phyloP scores from a whole-genome alignment of 495 filamentous ascomycete species.

The Beverwykella pulmonaria region DNA sequence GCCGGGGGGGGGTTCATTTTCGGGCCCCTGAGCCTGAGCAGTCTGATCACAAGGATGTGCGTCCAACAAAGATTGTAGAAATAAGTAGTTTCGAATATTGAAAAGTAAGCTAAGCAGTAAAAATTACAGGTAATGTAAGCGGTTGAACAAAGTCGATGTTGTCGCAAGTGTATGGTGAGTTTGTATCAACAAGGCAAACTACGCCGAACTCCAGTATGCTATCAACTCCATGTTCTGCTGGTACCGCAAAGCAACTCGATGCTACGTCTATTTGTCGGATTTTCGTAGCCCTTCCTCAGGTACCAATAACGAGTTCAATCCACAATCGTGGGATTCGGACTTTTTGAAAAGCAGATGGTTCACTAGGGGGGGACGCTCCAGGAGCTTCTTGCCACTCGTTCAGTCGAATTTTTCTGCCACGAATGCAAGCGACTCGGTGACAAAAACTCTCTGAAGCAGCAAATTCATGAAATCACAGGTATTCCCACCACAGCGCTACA shows the following conservation, averaged over 20 bases:
- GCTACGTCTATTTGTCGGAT: background rate
- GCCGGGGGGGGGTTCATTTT: background rate
- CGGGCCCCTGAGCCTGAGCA: conserved; percentile 19
- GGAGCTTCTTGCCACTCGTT: background rate
- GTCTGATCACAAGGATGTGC: conserved; percentile 25
- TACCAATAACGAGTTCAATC: background rate
- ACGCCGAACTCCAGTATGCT: conserved; percentile 5
- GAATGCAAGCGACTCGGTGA: conserved; percentile 16
- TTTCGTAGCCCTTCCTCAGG: background rate
- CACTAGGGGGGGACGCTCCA: background rate
- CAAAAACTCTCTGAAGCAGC: conserved; percentile 5
- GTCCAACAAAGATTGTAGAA: conserved; percentile 13
- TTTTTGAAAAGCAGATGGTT: conserved; percentile 12
- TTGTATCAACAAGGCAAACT: conserved; percentile 29
- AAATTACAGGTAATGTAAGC: conserved; percentile 25
- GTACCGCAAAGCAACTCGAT: background rate
- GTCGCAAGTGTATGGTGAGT: conserved; percentile 22
- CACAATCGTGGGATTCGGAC: background rate
- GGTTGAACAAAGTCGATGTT: conserved; percentile 30
- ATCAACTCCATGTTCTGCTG: conserved; percentile 12
- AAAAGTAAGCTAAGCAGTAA: conserved; percentile 22
- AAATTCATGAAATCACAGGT: too few relatives aligned
- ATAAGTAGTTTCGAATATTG: conserved; percentile 19
- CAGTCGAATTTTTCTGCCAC: conserved; percentile 11
- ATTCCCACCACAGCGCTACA: conserved; percentile 13